Base-by-base conservation (phyloP, 1,284 basidiomycete species). In the Ganoderma sp. region DNA sequence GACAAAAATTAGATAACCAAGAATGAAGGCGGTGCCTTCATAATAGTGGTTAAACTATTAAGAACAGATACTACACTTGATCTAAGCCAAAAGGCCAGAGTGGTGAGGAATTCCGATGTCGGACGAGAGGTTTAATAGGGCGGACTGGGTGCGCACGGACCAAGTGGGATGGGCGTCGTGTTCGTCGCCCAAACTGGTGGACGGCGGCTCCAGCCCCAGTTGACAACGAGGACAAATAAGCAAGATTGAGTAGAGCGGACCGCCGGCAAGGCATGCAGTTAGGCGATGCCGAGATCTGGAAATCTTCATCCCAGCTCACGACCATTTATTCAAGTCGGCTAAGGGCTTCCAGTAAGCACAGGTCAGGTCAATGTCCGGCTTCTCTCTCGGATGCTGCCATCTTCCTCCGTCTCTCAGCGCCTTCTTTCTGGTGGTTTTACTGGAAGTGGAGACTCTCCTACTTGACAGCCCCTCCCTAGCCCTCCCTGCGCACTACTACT, bases 11-110 rank as follows among this genome's bases (percentile, higher is more conserved):
- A 73, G 71, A 76, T 76, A 75, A 76, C 75, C 75, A 75, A 75
- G 65, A 75, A 76, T 75, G 73, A 69, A 70, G 74, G 75, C 73
- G 69, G 73, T 75, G 75, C 79, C 81, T 76, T 75, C 80, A 82
- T 88, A 88, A 88, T 88, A 89, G 87, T 87, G 86, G 86, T 88
- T 88, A 88, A 88, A 88, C 87, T 88, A 88, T 89, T 89, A 91
- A 92, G 90, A 91, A 92, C 90, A 92, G 90, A 91, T 93, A 93
- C 93, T 93, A 94, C 92, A 94, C 92, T 94, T 94, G 92, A 92
- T 93, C 92, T 92, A 94, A 93, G 90, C 92, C 92, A 92, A 92
- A 91, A 91, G 93, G 92, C 90, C 93, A 93, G 89, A 94, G 91
- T 91, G 90, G 89, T 90, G 82, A 72, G 71, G 74, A 73, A 63